Percentiles rank a stretch among this genome's conserved stretches.
These are phyloP conservation scores for Komagataella phaffii DNA, from an alignment of 805 yeast genomes.

Conservation along the genomic window DNA sequence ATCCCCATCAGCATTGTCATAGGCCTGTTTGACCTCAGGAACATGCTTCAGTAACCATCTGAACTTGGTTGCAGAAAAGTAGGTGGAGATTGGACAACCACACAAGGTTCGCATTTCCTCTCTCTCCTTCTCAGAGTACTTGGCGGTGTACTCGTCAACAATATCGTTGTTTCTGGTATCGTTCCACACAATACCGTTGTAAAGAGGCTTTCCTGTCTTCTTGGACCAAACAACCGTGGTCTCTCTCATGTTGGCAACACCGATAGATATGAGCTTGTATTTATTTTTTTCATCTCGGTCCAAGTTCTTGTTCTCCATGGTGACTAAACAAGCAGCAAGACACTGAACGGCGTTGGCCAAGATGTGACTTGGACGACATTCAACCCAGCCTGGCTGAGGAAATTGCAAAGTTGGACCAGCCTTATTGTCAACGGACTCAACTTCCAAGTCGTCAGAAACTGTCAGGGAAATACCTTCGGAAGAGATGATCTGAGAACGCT, in stretches of 20 bases:
- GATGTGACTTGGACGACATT: constrained; percentile 78
- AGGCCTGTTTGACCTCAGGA: constrained; percentile 47
- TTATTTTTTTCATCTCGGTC: constrained; percentile 28
- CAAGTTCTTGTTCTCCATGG: constrained; percentile 38
- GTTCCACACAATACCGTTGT: constrained; percentile 92
- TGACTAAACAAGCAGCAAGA: constrained; percentile 48
- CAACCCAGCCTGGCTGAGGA: constrained; percentile 88
- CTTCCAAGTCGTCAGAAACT: constrained; percentile 37
- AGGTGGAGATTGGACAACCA: constrained; percentile 84
- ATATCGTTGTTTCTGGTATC: constrained; percentile 77
- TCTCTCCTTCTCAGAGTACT: constrained; percentile 39
- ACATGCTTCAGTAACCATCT: constrained; percentile 83
- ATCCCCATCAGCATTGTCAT: constrained; percentile 56
- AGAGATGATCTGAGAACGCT: constrained; percentile 44
- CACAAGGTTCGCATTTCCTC: constrained; percentile 47
- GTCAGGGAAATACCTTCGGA: constrained; percentile 65
- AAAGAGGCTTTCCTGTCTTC: constrained; percentile 68
- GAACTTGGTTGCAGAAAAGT: constrained; percentile 82
- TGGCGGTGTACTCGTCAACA: constrained; percentile 46
- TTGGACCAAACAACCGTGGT: constrained; percentile 84
- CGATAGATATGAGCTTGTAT: constrained; percentile 59
- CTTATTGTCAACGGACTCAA: constrained; percentile 41
- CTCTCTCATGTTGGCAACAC: constrained; percentile 93
- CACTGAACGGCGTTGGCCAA: constrained; percentile 73
- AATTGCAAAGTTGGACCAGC: constrained; percentile 60